Conservation (phyloP, 73 alveolate species). For the Blepharisma stoltei region DNA sequence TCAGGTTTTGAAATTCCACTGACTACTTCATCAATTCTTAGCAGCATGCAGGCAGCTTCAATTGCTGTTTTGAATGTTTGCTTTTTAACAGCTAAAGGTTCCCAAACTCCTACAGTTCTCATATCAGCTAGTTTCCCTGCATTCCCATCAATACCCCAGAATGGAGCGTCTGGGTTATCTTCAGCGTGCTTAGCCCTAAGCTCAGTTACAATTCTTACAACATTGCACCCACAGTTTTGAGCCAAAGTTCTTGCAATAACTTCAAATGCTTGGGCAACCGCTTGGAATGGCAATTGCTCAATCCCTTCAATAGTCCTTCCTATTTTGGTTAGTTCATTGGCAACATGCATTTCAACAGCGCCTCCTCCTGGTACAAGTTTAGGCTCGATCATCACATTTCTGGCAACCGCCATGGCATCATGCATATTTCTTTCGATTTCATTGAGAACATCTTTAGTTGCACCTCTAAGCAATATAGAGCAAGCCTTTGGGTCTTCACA, state of each 20-base stretch:
- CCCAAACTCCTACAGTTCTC: conserved; percentile 92
- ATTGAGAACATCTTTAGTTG: conserved; percentile 95
- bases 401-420: conserved; percentile 96
- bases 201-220: conserved; percentile 96
- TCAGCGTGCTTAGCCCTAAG: conserved; percentile 95
- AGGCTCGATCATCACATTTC: conserved; percentile 95
- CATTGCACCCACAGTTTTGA: conserved; percentile 97
- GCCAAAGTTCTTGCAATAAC: conserved; percentile 90
- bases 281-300: conserved; percentile 35
- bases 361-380: conserved; percentile 99
- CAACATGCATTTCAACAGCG: conserved; percentile 99
- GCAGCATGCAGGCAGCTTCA: conserved; percentile 88
- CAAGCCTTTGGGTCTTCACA: conserved; percentile 96
- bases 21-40: conserved; percentile 96
- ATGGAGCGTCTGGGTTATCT: conserved; percentile 57
- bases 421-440: conserved; percentile 89
- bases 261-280: conserved; percentile 86
- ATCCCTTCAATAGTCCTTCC: background rate
- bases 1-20: conserved; percentile 87
- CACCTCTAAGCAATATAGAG: conserved; percentile 97
- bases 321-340: conserved; percentile 73
- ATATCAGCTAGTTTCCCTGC: conserved; percentile 88
- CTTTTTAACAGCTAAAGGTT: conserved; percentile 95
- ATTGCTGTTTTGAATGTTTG: conserved; percentile 83
- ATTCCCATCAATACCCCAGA: conserved; percentile 83